A percentile compares a stretch with the other conserved stretches of the same genome.
These are phyloP conservation scores for Auxenochlorella protothecoides DNA, from an alignment of 139 green algal species.

Conservation along the genomic window DNA sequence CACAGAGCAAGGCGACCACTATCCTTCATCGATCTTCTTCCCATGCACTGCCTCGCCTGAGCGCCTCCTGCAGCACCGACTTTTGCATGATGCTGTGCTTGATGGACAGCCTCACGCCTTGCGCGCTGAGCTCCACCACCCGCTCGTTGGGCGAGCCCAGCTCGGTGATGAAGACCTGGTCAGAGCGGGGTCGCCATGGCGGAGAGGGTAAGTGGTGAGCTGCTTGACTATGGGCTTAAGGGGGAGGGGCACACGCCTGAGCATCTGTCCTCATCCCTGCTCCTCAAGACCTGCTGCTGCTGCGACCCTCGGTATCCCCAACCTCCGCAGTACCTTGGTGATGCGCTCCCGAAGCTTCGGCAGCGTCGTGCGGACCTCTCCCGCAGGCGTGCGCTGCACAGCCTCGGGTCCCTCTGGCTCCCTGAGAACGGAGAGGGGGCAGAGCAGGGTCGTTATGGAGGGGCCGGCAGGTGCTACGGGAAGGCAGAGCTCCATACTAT, in stretches of 20 bases:
- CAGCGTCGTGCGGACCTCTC: conserved; percentile 1
- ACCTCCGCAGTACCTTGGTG: conserved; percentile 3
- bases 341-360: conserved; percentile 8
- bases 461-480: no score
- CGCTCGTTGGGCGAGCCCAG: conserved; percentile 3
- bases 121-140: conserved; percentile 4
- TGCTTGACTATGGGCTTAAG: no score
- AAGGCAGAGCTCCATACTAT: no score
- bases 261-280: no score
- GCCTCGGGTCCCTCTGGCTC: background rate
- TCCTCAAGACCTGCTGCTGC: no score
- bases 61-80: conserved; percentile 36
- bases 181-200: no score
- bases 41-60: conserved; percentile 2
- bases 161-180: conserved; percentile 11
- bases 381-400: background rate
- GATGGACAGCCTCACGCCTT: conserved; percentile 23
- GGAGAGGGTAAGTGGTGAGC: no score
- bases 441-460: no score
- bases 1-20: background rate
- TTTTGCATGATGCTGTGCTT: conserved; percentile 49
- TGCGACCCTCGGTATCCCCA: no score
- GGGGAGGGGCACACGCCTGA: no score
- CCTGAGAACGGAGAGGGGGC: background rate
- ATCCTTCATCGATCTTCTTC: background rate